Percentiles rank a stretch among this genome's conserved stretches.
Conservation (phyloP, 2,329 filamentous ascomycete genomes). For the Ilyonectria robusta region DNA sequence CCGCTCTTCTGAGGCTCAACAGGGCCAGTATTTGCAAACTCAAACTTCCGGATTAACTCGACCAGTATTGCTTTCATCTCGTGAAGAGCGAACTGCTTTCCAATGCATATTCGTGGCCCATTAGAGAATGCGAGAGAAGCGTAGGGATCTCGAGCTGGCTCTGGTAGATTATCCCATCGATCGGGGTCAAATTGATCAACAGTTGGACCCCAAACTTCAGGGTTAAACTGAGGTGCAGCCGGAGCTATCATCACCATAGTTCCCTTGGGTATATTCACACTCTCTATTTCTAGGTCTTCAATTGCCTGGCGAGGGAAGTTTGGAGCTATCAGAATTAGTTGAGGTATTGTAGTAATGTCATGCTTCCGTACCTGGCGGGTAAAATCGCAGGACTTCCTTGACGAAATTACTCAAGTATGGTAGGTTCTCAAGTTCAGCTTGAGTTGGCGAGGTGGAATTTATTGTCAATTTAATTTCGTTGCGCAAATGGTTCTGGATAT, state of each 20-base stretch:
- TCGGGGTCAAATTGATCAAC: not conserved
- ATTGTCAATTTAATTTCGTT: too few relatives aligned
- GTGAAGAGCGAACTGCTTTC: not conserved
- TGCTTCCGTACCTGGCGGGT: too few relatives aligned
- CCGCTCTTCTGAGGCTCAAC: conserved; percentile 4
- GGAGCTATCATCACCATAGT: not conserved
- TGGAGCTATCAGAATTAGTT: not conserved
- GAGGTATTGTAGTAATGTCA: not conserved
- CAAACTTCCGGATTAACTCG: not conserved
- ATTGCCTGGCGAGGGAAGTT: not conserved
- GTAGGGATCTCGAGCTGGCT: not conserved
- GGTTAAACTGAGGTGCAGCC: conserved; percentile 3
- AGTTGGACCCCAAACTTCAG: not conserved
- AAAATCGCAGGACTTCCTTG: too few relatives aligned
- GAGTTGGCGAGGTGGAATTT: too few relatives aligned
- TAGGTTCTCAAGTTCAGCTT: too few relatives aligned
- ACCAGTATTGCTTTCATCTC: not conserved
- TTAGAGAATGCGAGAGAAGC: not conserved
- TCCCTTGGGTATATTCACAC: not conserved
- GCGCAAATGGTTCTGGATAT: not conserved
- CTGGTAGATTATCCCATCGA: conserved; percentile 1
- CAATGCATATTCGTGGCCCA: not conserved
- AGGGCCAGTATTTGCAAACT: conserved; percentile 3
- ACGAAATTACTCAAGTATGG: too few relatives aligned
- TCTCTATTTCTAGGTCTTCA: not conserved